These are phyloP conservation scores for Helicostylum pulchrum DNA, from an alignment of 192 early-diverging fungal genomes.

Conservation along the genomic window DNA sequence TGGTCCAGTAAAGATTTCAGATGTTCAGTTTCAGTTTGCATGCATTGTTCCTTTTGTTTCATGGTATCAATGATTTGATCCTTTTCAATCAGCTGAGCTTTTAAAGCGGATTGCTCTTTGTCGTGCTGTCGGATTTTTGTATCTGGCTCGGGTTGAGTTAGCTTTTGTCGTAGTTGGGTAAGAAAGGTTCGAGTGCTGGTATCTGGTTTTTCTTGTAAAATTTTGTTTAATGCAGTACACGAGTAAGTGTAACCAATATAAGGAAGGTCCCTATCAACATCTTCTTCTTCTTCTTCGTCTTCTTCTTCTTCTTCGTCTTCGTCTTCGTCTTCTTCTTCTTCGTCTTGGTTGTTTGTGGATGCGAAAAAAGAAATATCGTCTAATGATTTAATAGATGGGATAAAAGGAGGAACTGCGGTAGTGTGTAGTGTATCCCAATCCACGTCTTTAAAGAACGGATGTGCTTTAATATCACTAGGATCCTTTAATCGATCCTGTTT, in stretches of 20 bases:
- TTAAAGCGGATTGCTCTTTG: neutral
- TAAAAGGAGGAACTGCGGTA: slow-evolving; percentile 69
- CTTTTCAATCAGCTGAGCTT: neutral
- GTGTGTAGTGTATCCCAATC: slow-evolving; percentile 58
- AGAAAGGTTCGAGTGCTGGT: neutral
- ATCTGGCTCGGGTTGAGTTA: neutral
- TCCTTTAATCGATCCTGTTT: slow-evolving; percentile 67
- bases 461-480: slow-evolving; percentile 57
- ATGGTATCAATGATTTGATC: neutral
- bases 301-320: slow-evolving; percentile 14
- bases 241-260: slow-evolving; percentile 78
- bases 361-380: slow-evolving; percentile 91
- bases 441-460: slow-evolving; percentile 64
- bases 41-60: neutral
- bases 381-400: slow-evolving; percentile 80
- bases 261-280: slow-evolving; percentile 62
- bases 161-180: neutral
- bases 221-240: neutral
- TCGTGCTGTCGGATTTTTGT: neutral
- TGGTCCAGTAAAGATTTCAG: neutral
- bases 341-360: slow-evolving; percentile 34
- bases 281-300: slow-evolving; percentile 64
- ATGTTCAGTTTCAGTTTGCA: neutral
- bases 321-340: neutral
- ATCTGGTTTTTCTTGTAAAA: neutral